Percentiles rank a stretch among this genome's conserved stretches.
Evolutionary conservation across 2,329 filamentous ascomycete genomes (phyloP).

Genomic region (Tympanopsis confertula): DNA sequence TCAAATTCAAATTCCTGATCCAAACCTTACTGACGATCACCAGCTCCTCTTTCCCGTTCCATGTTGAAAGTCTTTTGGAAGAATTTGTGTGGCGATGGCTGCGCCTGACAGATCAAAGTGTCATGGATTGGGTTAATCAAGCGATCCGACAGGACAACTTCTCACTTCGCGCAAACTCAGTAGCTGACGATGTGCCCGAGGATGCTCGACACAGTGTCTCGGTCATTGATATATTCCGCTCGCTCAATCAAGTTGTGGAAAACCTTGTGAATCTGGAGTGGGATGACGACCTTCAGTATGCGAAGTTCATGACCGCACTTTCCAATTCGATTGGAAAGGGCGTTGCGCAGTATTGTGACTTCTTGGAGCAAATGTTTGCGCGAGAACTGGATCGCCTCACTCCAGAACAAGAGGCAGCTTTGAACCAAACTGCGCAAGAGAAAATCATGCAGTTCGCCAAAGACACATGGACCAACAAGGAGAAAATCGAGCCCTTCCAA

Average conservation of each 20-base stretch:
- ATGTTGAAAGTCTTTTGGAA: slow-evolving; percentile 54
- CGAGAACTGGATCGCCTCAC: slow-evolving; percentile 64
- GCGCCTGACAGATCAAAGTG: slow-evolving; percentile 48
- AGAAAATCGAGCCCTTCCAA: slow-evolving; percentile 66
- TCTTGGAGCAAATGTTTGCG: slow-evolving; percentile 55
- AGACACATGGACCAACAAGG: slow-evolving; percentile 59
- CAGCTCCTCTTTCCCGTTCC: slow-evolving; percentile 47
- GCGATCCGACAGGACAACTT: slow-evolving; percentile 60
- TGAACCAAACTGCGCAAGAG: slow-evolving; percentile 56
- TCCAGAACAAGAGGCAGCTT: slow-evolving; percentile 59
- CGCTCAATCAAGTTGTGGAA: slow-evolving; percentile 62
- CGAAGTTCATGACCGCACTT: slow-evolving; percentile 66
- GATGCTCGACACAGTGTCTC: slow-evolving; percentile 61
- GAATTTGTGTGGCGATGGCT: slow-evolving; percentile 71
- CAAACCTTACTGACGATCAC: background rate
- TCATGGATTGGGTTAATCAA: slow-evolving; percentile 58
- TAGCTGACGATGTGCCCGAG: slow-evolving; percentile 37
- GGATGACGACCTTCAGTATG: slow-evolving; percentile 64
- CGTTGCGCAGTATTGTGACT: slow-evolving; percentile 57
- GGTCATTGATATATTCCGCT: slow-evolving; percentile 60
- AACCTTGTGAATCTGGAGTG: slow-evolving; percentile 58
- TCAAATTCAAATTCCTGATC: background rate
- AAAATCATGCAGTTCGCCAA: slow-evolving; percentile 62
- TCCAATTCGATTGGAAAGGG: slow-evolving; percentile 59
- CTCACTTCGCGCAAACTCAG: slow-evolving; percentile 40